A percentile compares a stretch with the other conserved stretches of the same genome.
These are phyloP conservation scores for Lanzia echinophila DNA, from an alignment of 2,329 filamentous ascomycete genomes.

Conservation along the genomic window DNA sequence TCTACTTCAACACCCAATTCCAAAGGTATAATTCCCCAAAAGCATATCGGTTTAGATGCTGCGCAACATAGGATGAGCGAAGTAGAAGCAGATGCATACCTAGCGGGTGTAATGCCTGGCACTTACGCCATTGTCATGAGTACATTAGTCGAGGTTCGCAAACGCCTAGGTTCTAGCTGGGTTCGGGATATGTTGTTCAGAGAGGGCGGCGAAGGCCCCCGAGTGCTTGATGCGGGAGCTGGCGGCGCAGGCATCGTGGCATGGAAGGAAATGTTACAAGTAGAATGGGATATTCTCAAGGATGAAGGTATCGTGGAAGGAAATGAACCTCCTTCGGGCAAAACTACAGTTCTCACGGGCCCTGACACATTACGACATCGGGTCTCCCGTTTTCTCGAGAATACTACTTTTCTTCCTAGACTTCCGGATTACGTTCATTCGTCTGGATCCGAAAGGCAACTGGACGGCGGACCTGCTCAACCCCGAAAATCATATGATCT, in stretches of 20 bases:
- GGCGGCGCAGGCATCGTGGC: constrained; percentile 68
- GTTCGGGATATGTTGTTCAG: constrained; percentile 55
- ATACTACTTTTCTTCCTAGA: constrained; percentile 87
- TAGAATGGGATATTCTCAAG: constrained; percentile 71
- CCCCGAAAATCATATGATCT: constrained; percentile 78
- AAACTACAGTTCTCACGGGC: constrained; percentile 73
- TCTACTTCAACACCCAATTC: constrained; percentile 62
- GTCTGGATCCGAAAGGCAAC: constrained; percentile 49
- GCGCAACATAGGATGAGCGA: constrained; percentile 61
- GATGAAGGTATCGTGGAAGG: constrained; percentile 41
- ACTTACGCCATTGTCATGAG: constrained; percentile 63
- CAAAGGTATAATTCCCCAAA: constrained; percentile 52
- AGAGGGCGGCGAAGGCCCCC: constrained; percentile 47
- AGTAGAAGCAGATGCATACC: constrained; percentile 68
- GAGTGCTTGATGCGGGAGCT: constrained; percentile 67
- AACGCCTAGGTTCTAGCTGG: constrained; percentile 66
- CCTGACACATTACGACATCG: constrained; percentile 69
- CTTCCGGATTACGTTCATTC: constrained; percentile 79
- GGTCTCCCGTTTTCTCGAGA: constrained; percentile 68
- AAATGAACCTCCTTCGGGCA: constrained; percentile 54
- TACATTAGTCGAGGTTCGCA: constrained; percentile 65
- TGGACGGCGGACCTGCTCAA: constrained; percentile 50
- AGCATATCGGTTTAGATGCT: constrained; percentile 57
- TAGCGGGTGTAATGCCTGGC: constrained; percentile 63
- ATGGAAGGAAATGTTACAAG: constrained; percentile 69